Evolutionary conservation across 2,329 filamentous ascomycete genomes (phyloP).

Genomic region (Monascus ruber): DNA sequence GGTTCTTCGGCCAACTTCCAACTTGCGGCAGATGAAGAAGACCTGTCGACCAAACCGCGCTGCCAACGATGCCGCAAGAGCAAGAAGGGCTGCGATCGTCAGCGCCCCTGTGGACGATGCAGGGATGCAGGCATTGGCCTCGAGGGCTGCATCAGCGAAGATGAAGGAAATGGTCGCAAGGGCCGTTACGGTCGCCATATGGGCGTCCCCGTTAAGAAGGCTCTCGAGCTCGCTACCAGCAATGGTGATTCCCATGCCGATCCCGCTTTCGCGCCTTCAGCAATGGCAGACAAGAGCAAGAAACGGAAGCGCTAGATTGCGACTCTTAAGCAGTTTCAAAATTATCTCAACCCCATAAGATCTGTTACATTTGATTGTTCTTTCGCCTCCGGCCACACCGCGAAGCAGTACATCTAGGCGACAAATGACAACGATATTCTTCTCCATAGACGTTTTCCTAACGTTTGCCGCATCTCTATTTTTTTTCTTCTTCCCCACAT

Average conservation of each 20-base stretch:
- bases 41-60: slow-evolving; percentile 86
- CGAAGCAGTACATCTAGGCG: not conserved
- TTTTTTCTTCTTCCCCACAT: slow-evolving; percentile 1
- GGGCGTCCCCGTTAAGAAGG: slow-evolving; percentile 56
- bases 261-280: slow-evolving; percentile 17
- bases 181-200: slow-evolving; percentile 71
- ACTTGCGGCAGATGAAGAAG: slow-evolving; percentile 64
- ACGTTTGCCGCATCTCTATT: not conserved
- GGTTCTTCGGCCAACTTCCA: slow-evolving; percentile 53
- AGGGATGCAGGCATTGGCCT: slow-evolving; percentile 88
- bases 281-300: slow-evolving; percentile 49
- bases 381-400: not conserved
- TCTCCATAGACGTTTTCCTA: not conserved
- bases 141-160: slow-evolving; percentile 92
- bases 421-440: not conserved
- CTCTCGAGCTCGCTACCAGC: slow-evolving; percentile 33
- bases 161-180: slow-evolving; percentile 94
- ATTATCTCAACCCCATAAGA: not conserved
- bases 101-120: slow-evolving; percentile 88
- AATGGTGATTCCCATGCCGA: slow-evolving; percentile 41
- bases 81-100: slow-evolving; percentile 97
- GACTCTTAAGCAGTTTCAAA: not conserved
- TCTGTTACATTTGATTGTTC: not conserved
- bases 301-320: slow-evolving; percentile 52
- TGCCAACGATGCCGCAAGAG: slow-evolving; percentile 98